phyloP scores from a whole-genome alignment of 2,329 filamentous ascomycete species.

The Sclerotinia spermophila region DNA sequence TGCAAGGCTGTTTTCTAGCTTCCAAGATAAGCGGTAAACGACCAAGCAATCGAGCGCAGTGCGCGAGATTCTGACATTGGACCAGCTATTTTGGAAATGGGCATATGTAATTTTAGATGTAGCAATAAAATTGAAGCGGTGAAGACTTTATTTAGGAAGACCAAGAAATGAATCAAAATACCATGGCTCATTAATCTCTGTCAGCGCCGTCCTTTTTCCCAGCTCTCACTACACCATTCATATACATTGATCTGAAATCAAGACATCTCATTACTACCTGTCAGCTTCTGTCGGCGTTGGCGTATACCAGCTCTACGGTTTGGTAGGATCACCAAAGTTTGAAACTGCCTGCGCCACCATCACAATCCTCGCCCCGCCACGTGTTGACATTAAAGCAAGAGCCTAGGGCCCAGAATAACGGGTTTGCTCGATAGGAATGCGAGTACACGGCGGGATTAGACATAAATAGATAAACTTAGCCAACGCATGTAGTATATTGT shows the following conservation, averaged over 20 bases:
- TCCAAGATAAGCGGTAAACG: neutral
- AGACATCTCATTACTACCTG: neutral
- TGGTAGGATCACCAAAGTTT: constrained; percentile 2
- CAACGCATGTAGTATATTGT: neutral
- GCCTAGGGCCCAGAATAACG: neutral
- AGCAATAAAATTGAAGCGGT: neutral
- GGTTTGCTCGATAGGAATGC: neutral
- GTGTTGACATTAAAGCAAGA: constrained; percentile 11
- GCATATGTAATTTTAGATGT: neutral
- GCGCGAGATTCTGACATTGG: neutral
- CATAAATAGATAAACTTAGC: neutral
- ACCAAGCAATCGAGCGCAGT: neutral
- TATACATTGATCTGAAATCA: neutral
- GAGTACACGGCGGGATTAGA: neutral
- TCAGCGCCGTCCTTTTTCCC: neutral
- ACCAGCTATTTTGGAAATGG: neutral
- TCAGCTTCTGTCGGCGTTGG: neutral
- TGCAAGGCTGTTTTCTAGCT: neutral
- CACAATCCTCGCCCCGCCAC: constrained; percentile 7
- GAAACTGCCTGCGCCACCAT: constrained; percentile 15
- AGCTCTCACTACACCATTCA: neutral
- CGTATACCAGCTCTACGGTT: neutral
- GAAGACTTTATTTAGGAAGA: neutral
- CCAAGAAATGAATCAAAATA: neutral
- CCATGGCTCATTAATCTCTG: neutral